These are phyloP conservation scores for Cymodocea nodosa DNA, from an alignment of 116 monocot genomes.

Conservation along the genomic window DNA sequence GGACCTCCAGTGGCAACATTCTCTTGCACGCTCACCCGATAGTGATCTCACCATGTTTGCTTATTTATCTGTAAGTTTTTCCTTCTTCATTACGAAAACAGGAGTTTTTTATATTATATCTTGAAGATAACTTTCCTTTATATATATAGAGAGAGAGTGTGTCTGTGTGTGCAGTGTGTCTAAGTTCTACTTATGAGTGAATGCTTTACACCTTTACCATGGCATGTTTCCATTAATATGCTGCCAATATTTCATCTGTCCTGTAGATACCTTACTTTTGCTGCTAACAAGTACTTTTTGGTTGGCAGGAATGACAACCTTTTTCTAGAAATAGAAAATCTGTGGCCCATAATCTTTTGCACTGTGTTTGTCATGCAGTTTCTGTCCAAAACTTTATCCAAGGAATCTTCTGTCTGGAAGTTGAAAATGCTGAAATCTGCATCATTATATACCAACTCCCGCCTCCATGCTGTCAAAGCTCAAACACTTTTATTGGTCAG, in stretches of 20 bases:
- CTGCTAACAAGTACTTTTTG: too few relatives aligned
- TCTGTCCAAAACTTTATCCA: slow-evolving; percentile 12
- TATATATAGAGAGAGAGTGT: too few relatives aligned
- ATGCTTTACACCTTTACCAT: too few relatives aligned
- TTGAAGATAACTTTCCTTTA: background rate
- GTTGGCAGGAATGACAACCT: too few relatives aligned
- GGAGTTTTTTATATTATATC: background rate
- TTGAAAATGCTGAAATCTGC: slow-evolving; percentile 39
- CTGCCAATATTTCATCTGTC: too few relatives aligned
- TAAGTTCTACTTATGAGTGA: too few relatives aligned
- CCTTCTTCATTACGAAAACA: too few relatives aligned
- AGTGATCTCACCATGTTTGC: slow-evolving; percentile 1
- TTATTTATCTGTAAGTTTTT: slow-evolving; percentile 7
- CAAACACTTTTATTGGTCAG: slow-evolving; percentile 45
- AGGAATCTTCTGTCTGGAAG: slow-evolving; percentile 45
- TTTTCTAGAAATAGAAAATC: background rate
- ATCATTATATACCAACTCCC: slow-evolving; percentile 42
- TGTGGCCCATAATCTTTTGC: background rate
- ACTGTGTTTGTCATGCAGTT: slow-evolving; percentile 6
- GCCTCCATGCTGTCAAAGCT: slow-evolving; percentile 39
- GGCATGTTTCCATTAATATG: too few relatives aligned
- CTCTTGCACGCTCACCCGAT: background rate
- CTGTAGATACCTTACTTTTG: too few relatives aligned
- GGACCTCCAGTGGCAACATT: slow-evolving; percentile 1
- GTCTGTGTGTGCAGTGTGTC: too few relatives aligned